These are phyloP conservation scores for Narthecium ossifragum DNA, from an alignment of 106 monocot species.

Conservation along the genomic window DNA sequence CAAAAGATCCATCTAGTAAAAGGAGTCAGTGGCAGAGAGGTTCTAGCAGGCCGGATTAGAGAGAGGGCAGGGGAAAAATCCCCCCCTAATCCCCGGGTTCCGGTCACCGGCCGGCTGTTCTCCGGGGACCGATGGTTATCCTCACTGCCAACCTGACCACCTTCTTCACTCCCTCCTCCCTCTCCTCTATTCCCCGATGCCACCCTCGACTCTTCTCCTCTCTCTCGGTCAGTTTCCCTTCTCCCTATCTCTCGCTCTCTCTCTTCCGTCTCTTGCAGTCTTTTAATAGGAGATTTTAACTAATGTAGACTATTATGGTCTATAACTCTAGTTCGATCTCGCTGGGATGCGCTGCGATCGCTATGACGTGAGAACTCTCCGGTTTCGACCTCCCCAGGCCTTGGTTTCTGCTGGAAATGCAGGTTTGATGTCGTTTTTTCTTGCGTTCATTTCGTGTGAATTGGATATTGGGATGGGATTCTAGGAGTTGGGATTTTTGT, in stretches of 20 bases:
- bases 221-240: conserved; percentile 10
- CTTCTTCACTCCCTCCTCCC: neutral
- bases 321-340: neutral
- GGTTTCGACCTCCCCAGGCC: conserved; percentile 17
- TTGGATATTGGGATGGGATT: too few relatives aligned
- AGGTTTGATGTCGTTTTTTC: conserved; percentile 11
- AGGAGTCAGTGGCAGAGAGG: too few relatives aligned
- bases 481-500: neutral
- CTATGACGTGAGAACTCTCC: neutral
- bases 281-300: neutral
- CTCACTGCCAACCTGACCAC: neutral
- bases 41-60: too few relatives aligned
- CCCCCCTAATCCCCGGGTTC: too few relatives aligned
- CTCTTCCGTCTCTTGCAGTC: neutral
- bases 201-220: conserved; percentile 2
- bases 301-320: neutral
- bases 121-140: neutral
- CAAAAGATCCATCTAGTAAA: too few relatives aligned
- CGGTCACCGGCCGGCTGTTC: too few relatives aligned
- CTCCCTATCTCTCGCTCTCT: neutral
- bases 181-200: neutral
- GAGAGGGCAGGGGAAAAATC: too few relatives aligned
- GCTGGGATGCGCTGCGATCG: neutral
- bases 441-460: neutral
- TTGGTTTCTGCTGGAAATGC: conserved; percentile 9